Percentiles rank a stretch among this genome's conserved stretches.
Conservation (phyloP, 2,329 filamentous ascomycete species). For the Chrysoporthe austroafricana region DNA sequence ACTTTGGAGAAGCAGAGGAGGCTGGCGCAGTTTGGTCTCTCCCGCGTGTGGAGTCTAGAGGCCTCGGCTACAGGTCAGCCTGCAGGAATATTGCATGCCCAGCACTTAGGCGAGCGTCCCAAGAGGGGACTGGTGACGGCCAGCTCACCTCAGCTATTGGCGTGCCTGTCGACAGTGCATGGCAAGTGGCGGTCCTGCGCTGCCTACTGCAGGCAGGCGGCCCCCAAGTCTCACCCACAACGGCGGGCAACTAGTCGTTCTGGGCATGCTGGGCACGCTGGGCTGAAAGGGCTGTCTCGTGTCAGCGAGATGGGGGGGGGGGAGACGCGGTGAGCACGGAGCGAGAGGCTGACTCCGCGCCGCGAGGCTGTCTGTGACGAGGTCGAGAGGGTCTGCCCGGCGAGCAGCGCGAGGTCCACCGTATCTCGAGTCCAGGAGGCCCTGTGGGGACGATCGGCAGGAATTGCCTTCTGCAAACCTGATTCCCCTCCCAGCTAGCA, state of each 20-base stretch:
- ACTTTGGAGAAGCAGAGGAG: not conserved
- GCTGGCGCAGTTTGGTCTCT: not conserved
- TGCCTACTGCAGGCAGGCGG: not conserved
- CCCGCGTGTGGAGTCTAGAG: slow-evolving; percentile 3
- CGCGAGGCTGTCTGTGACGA: not conserved
- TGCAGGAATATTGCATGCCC: slow-evolving; percentile 15
- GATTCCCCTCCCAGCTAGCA: not conserved
- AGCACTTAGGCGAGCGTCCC: slow-evolving; percentile 12
- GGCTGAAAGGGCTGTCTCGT: not conserved
- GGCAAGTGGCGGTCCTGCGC: not conserved
- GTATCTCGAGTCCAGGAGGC: not conserved
- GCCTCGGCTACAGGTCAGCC: slow-evolving; percentile 9
- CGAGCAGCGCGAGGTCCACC: not conserved
- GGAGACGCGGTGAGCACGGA: not conserved
- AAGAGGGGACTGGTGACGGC: slow-evolving; percentile 14
- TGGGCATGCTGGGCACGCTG: not conserved
- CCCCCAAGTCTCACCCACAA: not conserved
- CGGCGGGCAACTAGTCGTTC: not conserved
- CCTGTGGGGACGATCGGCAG: not conserved
- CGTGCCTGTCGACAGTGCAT: slow-evolving; percentile 7
- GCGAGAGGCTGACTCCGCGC: not conserved
- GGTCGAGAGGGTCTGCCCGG: too few species aligned
- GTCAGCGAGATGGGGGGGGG: not conserved
- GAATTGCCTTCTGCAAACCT: not conserved
- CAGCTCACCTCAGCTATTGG: slow-evolving; percentile 7